These are phyloP conservation scores for Ceratocystis variospora DNA, from an alignment of 2,329 filamentous ascomycete species.

Conservation along the genomic window DNA sequence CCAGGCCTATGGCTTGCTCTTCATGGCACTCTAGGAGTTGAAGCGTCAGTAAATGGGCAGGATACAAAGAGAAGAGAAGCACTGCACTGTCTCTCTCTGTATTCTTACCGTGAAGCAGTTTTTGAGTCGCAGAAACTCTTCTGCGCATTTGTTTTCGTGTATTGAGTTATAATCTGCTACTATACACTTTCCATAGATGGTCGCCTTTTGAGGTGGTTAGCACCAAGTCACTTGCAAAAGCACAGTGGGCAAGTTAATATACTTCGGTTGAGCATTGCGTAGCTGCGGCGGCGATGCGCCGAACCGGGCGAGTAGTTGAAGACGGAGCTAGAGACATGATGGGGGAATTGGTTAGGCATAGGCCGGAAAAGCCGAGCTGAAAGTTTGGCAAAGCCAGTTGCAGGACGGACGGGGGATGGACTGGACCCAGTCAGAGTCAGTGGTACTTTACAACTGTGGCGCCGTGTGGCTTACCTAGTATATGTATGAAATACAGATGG, in stretches of 20 bases:
- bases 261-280: slow-evolving; percentile 45
- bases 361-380: background rate
- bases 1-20: background rate
- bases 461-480: no score
- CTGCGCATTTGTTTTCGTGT: slow-evolving; percentile 76
- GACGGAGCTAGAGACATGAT: slow-evolving; percentile 20
- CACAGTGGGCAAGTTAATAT: slow-evolving; percentile 15
- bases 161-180: slow-evolving; percentile 79
- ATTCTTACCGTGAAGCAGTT: slow-evolving; percentile 63
- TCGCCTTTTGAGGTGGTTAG: slow-evolving; percentile 42
- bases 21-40: background rate
- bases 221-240: background rate
- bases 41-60: background rate
- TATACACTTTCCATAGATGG: slow-evolving; percentile 82
- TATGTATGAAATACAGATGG: no score
- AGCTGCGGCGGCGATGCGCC: slow-evolving; percentile 40
- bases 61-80: background rate
- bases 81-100: background rate
- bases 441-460: no score
- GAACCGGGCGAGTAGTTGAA: slow-evolving; percentile 34
- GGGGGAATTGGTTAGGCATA: background rate
- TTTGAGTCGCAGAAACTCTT: slow-evolving; percentile 74
- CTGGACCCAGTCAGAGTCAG: no score
- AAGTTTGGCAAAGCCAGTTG: no score
- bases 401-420: no score